These are phyloP conservation scores for Stropharia rugosoannulata DNA, from an alignment of 768 basidiomycete genomes.

Conservation along the genomic window DNA sequence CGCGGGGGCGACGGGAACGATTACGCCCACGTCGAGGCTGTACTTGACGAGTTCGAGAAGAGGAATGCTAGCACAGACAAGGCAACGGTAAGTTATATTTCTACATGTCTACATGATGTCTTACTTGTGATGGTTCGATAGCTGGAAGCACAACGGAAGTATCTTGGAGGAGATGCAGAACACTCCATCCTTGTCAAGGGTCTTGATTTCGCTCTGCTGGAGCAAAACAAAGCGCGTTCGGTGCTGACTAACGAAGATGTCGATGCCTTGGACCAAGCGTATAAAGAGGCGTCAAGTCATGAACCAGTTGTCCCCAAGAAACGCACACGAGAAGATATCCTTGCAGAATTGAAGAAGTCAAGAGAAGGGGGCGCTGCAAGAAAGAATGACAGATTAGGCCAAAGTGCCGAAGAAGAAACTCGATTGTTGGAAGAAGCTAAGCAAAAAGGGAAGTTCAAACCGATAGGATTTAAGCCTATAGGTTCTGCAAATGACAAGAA, in stretches of 20 bases:
- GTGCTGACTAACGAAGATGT: conserved; percentile 66
- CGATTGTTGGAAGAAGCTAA: conserved; percentile 41
- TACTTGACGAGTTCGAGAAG: conserved; percentile 81
- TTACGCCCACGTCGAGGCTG: conserved; percentile 76
- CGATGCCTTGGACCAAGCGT: conserved; percentile 78
- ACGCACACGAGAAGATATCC: conserved; percentile 75
- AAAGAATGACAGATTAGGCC: conserved; percentile 21
- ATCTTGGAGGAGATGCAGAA: conserved; percentile 82
- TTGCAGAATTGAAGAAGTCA: conserved; percentile 71
- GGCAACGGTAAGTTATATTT: conserved; percentile 44
- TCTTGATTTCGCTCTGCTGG: conserved; percentile 82
- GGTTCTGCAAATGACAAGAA: conserved; percentile 50
- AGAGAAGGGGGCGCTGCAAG: conserved; percentile 29
- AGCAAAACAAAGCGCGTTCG: conserved; percentile 75
- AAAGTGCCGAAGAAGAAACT: conserved; percentile 29
- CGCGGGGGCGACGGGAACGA: conserved; percentile 66
- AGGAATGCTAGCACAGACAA: conserved; percentile 57
- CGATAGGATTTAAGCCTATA: conserved; percentile 70
- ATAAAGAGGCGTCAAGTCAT: conserved; percentile 42
- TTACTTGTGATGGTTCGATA: conserved; percentile 23
- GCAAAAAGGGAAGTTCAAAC: conserved; percentile 51
- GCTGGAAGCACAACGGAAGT: conserved; percentile 73
- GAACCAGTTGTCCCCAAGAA: conserved; percentile 44
- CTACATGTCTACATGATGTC: not conserved
- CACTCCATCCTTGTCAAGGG: conserved; percentile 90